Evolutionary conservation across 306 rosid genomes (phyloP).

Genomic region (Astragalus glycyphyllos): DNA sequence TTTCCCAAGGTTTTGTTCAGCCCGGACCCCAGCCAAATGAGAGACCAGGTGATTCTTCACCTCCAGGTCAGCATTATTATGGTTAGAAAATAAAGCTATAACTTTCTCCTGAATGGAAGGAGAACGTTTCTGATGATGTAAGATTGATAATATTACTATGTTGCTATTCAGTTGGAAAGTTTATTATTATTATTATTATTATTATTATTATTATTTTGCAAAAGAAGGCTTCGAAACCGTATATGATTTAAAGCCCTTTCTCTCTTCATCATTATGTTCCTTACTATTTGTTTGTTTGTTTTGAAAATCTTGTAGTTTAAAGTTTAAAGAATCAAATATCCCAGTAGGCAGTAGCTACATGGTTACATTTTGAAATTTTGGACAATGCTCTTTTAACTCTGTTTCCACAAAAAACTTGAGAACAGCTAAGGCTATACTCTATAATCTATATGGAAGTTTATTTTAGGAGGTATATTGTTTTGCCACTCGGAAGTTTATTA

Average conservation of each 20-base stretch:
- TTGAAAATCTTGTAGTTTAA: constrained; percentile 1
- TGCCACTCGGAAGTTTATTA: too few species aligned
- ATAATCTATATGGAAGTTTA: too few species aligned
- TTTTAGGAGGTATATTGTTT: too few species aligned
- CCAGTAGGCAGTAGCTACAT: neutral
- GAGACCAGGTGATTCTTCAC: constrained; percentile 48
- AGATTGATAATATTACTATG: constrained; percentile 24
- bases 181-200: constrained; percentile 3
- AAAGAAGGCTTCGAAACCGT: neutral
- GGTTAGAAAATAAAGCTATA: constrained; percentile 31
- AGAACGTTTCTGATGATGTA: constrained; percentile 30
- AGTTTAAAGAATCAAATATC: neutral
- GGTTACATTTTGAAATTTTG: constrained; percentile 15
- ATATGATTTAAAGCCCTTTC: neutral
- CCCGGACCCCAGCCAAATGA: constrained; percentile 42
- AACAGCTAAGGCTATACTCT: too few species aligned
- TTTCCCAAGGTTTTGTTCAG: constrained; percentile 41
- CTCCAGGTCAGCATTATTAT: constrained; percentile 49
- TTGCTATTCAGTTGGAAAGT: constrained; percentile 27
- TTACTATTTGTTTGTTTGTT: neutral
- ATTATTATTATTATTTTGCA: constrained; percentile 16
- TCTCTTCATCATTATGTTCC: constrained; percentile 7
- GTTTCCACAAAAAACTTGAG: too few species aligned
- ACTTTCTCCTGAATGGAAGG: constrained; percentile 20
- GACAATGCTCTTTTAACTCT: constrained; percentile 1